These are phyloP conservation scores for Neurospora crassa DNA, from an alignment of 2,329 filamentous ascomycete species.

Conservation along the genomic window DNA sequence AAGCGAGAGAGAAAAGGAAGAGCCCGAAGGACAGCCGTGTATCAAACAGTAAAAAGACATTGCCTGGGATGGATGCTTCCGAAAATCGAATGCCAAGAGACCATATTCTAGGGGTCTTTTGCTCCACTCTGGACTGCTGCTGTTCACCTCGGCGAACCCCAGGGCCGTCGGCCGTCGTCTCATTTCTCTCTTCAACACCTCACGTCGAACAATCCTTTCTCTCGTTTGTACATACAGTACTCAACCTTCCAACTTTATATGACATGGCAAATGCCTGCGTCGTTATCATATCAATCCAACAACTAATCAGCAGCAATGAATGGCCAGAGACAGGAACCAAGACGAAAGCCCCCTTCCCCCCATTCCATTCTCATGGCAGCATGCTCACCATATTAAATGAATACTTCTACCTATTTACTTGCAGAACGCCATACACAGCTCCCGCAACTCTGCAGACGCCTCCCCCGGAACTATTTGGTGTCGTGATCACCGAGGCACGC, in stretches of 20 bases:
- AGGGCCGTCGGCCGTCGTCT: no score
- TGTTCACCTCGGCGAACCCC: background rate
- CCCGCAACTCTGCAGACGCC: background rate
- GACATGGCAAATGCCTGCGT: background rate
- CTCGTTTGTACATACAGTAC: background rate
- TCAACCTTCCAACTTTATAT: background rate
- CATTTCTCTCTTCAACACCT: no score
- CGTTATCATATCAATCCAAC: background rate
- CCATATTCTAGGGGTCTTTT: background rate
- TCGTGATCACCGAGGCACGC: background rate
- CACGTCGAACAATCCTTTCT: no score
- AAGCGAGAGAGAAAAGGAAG: background rate
- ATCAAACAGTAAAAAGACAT: background rate
- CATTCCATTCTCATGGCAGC: background rate
- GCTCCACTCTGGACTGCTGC: background rate
- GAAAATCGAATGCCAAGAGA: background rate
- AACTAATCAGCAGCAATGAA: background rate
- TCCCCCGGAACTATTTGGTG: background rate
- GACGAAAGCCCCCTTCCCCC: background rate
- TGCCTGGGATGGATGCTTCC: background rate
- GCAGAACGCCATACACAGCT: background rate
- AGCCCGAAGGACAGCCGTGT: background rate
- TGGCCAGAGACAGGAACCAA: background rate
- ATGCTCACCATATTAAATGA: no score
- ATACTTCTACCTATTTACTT: no score